Evolutionary conservation across 805 yeast species (phyloP), one percentile per base, ranked within the genome.

Genomic region (Candida odintsovae): DNA sequence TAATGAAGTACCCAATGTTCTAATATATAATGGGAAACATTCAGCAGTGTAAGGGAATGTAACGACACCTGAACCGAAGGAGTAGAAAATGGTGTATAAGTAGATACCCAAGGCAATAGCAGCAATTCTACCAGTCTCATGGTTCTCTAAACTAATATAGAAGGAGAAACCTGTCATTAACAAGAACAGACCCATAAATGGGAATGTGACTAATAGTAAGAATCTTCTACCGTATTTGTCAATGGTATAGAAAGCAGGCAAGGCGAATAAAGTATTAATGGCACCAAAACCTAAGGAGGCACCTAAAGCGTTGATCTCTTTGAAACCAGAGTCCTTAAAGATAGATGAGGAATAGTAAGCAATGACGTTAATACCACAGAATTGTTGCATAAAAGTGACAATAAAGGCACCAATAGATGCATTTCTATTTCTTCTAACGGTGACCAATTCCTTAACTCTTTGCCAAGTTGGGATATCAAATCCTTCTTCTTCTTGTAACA

Each of bases 11-110:
- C 92, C 90, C 44, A 86, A 67, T 54, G 87, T 90, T 67, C 95
- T 78, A 50, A 86, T 78, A 58, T 84, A 83, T 58, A 86, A 71
- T 50, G 92, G 88, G 69, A 84, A 78, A 57, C 84, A 86, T 65
- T 88, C 96, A 10, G 95, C 95, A 21, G 90, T 82, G 61, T 88
- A 86, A 2, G 94, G 84, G 69, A 88, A 88, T 4, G 96, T 95
- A 40, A 88, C 94, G 13, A 94, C 95, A 39, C 96, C 96, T 63
- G 85, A 88, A 46, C 95, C 92, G 3, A 86, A 79, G 0, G 95
- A 85, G 66, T 88, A 88, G 46, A 84, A 83, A 38, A 79, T 74
- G 0, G 88, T 71, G 65, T 77, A 87, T 26, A 88, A 60, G 62
- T 88, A 88, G 48, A 88, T 82, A 54, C 94, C 95, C 50, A 80